Evolutionary conservation across 306 rosid genomes (phyloP).

Genomic region (Cicer judaicum): DNA sequence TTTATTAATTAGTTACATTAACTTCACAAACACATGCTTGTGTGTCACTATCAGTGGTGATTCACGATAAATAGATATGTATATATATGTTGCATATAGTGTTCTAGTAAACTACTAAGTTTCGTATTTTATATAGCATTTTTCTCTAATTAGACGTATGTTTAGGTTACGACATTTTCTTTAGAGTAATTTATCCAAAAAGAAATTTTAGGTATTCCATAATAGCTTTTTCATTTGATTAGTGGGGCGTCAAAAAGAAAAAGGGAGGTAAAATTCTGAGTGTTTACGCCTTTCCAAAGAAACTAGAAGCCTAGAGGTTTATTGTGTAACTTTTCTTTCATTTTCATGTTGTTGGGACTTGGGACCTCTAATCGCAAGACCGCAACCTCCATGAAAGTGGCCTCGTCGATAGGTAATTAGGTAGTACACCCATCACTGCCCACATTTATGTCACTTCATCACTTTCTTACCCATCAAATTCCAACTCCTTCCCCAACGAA

Average conservation of each 20-base stretch:
- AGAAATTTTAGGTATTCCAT: neutral
- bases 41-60: neutral
- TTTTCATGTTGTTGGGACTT: constrained; percentile 21
- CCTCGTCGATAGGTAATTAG: neutral
- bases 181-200: neutral
- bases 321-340: constrained; percentile 26
- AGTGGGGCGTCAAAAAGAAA: constrained; percentile 2
- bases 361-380: constrained; percentile 23
- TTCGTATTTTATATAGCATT: neutral
- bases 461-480: neutral
- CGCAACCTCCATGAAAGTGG: neutral
- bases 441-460: neutral
- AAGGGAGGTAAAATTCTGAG: neutral
- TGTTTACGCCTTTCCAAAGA: neutral
- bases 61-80: too few species aligned
- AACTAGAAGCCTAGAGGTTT: neutral
- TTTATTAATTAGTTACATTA: too few species aligned
- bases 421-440: neutral
- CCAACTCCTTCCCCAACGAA: neutral
- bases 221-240: neutral
- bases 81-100: neutral
- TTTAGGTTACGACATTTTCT: neutral
- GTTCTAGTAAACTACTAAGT: neutral
- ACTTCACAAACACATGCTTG: too few species aligned
- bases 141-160: neutral